Base-by-base conservation (phyloP, 352 stramenopile genomes). In the Pythium phragmiticola region DNA sequence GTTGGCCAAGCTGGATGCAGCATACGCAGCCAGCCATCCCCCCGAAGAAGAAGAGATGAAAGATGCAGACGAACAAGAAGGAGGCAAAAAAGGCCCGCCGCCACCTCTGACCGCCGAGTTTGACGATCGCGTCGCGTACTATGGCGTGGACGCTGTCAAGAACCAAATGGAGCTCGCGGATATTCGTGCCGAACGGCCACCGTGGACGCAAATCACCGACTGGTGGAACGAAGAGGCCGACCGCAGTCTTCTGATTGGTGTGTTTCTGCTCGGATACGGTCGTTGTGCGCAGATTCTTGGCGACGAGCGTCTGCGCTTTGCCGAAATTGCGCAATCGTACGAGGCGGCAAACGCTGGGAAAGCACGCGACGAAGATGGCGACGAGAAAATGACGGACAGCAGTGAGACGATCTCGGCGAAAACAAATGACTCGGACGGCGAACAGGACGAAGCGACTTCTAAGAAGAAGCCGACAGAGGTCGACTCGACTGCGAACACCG, bases 181-280 rank as follows among this genome's bases (percentile, higher is more conserved):
- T 37, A 72, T 90, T 14, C 74, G 82, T 11, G 42, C 53, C 5
- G 87, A 96, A 39, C 76, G 87, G n/a, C 87, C 87, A 17, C 63
- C 64, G 50, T 96, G 87, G 87, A 84, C 85, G 0, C 73, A 86
- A 63, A 93, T 96, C 55, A 96, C 87, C 12, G 77, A 78, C 14
- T 96, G 87, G 87, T 96, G 87, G 87, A 86, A 94, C 50, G 74
- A 86, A 37, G 74, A 91, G 21, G 84, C 85, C 0, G 87, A 96
- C 47, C 77, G 86, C 30, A 89, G 83, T 62, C 63, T 96, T 62
- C 67, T 94, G 21, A 82, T 89, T 34, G 87, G 87, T 23, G 85
- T 96, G 19, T 96, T 94, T 50, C 67, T 96, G 13, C 87, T 94
- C 23, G 87, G 87, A 34, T 96, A 96, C 45, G 87, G 87, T 11